Evolutionary conservation across 192 early-diverging fungal genomes (phyloP).

Genomic region (Lobosporangium transversale): DNA sequence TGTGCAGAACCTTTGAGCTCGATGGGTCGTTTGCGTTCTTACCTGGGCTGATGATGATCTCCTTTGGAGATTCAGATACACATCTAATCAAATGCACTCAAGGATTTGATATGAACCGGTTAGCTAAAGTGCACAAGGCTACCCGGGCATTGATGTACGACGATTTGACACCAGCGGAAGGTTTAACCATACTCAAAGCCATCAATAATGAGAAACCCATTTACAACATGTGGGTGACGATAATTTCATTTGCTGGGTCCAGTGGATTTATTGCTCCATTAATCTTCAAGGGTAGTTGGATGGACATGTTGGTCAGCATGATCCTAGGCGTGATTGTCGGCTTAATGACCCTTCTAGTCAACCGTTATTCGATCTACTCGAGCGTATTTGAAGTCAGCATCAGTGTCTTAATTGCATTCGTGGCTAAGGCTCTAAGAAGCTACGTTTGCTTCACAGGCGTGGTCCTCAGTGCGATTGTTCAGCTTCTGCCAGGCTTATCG

Average conservation of each 20-base stretch:
- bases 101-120: constrained; percentile 74
- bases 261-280: constrained; percentile 71
- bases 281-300: constrained; percentile 77
- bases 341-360: constrained; percentile 65
- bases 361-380: constrained; percentile 66
- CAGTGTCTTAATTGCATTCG: constrained; percentile 71
- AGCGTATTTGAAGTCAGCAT: constrained; percentile 78
- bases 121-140: constrained; percentile 69
- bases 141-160: constrained; percentile 65
- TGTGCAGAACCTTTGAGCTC: constrained; percentile 63
- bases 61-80: constrained; percentile 80
- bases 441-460: constrained; percentile 75
- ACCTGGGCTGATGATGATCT: constrained; percentile 77
- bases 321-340: constrained; percentile 61
- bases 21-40: constrained; percentile 73
- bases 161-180: constrained; percentile 63
- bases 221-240: constrained; percentile 62
- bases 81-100: constrained; percentile 69
- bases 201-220: constrained; percentile 68
- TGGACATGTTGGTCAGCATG: constrained; percentile 58
- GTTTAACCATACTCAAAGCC: constrained; percentile 57
- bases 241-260: constrained; percentile 57
- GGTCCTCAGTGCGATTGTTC: constrained; percentile 64
- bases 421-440: constrained; percentile 66
- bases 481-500: constrained; percentile 76